Evolutionary conservation across 805 yeast genomes (phyloP).

Genomic region (Grigorovia yakushimaensis): DNA sequence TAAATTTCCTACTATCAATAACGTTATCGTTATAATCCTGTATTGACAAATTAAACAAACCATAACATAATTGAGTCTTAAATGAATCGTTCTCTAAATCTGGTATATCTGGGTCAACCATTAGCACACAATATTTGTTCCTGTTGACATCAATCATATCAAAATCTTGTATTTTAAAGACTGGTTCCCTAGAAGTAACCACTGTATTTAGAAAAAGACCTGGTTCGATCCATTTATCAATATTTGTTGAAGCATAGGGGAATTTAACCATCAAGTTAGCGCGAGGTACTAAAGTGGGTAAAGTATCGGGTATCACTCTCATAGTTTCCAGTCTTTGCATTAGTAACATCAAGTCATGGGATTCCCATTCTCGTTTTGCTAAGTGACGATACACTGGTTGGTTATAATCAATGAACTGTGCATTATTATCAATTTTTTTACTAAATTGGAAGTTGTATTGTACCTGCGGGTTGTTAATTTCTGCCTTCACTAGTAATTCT

Average conservation of each 20-base stretch:
- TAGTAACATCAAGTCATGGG: slow-evolving; percentile 57
- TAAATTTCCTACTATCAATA: slow-evolving; percentile 32
- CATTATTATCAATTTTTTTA: slow-evolving; percentile 30
- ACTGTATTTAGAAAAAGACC: slow-evolving; percentile 66
- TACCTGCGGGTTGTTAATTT: slow-evolving; percentile 76
- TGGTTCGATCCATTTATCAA: slow-evolving; percentile 66
- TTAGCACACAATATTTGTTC: slow-evolving; percentile 60
- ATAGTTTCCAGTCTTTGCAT: slow-evolving; percentile 90
- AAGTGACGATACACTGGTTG: slow-evolving; percentile 73
- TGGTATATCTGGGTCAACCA: slow-evolving; percentile 91
- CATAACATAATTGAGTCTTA: slow-evolving; percentile 69
- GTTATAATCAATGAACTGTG: slow-evolving; percentile 48
- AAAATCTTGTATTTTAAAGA: slow-evolving; percentile 64
- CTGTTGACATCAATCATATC: slow-evolving; percentile 33
- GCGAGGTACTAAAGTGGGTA: slow-evolving; percentile 78
- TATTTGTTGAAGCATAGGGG: slow-evolving; percentile 48
- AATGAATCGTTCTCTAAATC: slow-evolving; percentile 59
- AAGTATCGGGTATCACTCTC: slow-evolving; percentile 83
- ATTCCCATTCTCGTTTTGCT: slow-evolving; percentile 64
- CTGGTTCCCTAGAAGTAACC: slow-evolving; percentile 70
- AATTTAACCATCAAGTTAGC: slow-evolving; percentile 70
- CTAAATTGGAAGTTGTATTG: slow-evolving; percentile 49
- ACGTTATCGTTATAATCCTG: slow-evolving; percentile 43
- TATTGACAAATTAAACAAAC: slow-evolving; percentile 56
- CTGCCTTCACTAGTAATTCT: slow-evolving; percentile 47